Conservation (phyloP, 768 basidiomycete genomes). For the Pulveroboletus sp. region DNA sequence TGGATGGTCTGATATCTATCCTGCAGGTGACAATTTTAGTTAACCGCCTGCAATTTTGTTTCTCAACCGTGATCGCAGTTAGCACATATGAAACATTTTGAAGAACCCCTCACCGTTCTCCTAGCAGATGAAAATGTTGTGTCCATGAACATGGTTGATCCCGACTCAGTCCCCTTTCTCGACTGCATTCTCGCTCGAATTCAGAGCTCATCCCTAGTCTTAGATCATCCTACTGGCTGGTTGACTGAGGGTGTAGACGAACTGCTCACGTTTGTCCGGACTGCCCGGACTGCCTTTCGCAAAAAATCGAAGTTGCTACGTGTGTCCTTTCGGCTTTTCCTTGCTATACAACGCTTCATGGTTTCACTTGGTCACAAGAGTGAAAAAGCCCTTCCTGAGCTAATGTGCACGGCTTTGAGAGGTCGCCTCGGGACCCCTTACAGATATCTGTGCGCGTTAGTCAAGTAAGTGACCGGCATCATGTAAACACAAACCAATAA, state of each 20-base stretch:
- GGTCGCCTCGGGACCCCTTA: conserved; percentile 41
- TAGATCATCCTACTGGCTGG: conserved; percentile 23
- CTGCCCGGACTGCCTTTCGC: conserved; percentile 36
- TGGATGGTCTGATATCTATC: conserved; percentile 52
- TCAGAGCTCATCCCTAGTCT: conserved; percentile 15
- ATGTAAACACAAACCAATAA: conserved; percentile 13
- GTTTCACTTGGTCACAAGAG: conserved; percentile 39
- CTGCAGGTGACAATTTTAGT: conserved; percentile 48
- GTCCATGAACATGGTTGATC: conserved; percentile 12
- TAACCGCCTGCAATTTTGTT: not conserved
- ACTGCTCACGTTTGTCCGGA: conserved; percentile 34
- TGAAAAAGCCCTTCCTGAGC: conserved; percentile 30
- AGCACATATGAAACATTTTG: conserved; percentile 66
- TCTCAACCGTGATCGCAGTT: conserved; percentile 37
- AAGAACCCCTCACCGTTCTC: conserved; percentile 48
- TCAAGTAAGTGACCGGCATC: conserved; percentile 37
- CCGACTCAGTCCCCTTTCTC: conserved; percentile 31
- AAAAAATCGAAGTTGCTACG: conserved; percentile 33
- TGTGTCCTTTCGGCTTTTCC: conserved; percentile 46
- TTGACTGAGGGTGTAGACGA: conserved; percentile 22
- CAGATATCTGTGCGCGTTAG: conserved; percentile 42
- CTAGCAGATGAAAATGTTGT: conserved; percentile 8
- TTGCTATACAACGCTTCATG: conserved; percentile 42
- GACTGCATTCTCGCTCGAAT: conserved; percentile 36
- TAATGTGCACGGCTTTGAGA: conserved; percentile 44